These are phyloP conservation scores for Candida khao-thaluensis DNA, from an alignment of 805 yeast species.

Conservation along the genomic window DNA sequence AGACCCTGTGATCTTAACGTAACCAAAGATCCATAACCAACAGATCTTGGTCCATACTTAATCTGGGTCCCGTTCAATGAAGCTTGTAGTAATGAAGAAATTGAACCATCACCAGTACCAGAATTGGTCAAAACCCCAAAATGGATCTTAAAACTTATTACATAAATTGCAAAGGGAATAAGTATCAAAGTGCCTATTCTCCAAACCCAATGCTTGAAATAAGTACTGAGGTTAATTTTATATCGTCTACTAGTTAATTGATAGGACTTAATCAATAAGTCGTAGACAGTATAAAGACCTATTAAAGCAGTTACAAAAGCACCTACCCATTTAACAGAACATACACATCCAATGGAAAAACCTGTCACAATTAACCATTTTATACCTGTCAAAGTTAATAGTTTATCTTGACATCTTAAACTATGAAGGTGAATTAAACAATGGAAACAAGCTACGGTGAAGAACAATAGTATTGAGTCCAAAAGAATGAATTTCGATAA, in stretches of 20 bases:
- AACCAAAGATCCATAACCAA: slow-evolving; percentile 60
- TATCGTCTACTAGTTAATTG: slow-evolving; percentile 23
- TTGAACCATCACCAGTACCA: slow-evolving; percentile 92
- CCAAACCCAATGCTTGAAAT: slow-evolving; percentile 66
- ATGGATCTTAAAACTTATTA: slow-evolving; percentile 76
- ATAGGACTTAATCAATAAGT: slow-evolving; percentile 47
- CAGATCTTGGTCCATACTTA: slow-evolving; percentile 62
- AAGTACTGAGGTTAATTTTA: slow-evolving; percentile 21
- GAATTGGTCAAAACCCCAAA: slow-evolving; percentile 71
- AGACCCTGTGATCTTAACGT: slow-evolving; percentile 71
- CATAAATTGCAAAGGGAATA: slow-evolving; percentile 68
- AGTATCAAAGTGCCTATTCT: slow-evolving; percentile 66
- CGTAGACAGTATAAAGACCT: slow-evolving; percentile 58
- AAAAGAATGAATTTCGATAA: slow-evolving; percentile 85
- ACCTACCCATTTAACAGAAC: slow-evolving; percentile 87
- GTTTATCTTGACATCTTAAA: slow-evolving; percentile 34
- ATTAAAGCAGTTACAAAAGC: slow-evolving; percentile 60
- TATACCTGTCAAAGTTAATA: slow-evolving; percentile 44
- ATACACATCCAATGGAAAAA: slow-evolving; percentile 73
- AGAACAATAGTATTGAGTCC: slow-evolving; percentile 87
- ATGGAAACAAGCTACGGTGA: slow-evolving; percentile 57
- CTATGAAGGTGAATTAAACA: slow-evolving; percentile 48
- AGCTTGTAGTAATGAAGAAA: slow-evolving; percentile 87
- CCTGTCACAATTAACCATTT: slow-evolving; percentile 64
- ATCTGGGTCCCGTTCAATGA: slow-evolving; percentile 70